A percentile compares a stretch with the other conserved stretches of the same genome.
These are phyloP conservation scores for Entoloma clypeatum DNA, from an alignment of 1,284 basidiomycete genomes.

Conservation along the genomic window DNA sequence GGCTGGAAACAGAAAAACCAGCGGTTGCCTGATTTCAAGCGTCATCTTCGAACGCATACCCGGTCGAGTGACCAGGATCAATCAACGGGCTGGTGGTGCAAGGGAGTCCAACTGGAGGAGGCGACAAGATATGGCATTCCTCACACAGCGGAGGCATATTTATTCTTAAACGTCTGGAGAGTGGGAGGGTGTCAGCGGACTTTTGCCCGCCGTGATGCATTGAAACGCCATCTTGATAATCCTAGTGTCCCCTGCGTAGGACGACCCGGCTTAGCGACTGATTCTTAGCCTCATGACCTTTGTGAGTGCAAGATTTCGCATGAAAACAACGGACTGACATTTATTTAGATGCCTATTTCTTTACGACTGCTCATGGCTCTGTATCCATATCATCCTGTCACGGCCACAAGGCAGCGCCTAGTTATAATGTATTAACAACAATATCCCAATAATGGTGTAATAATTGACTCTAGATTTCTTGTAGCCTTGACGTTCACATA, in stretches of 20 bases:
- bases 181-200: conserved; percentile 48
- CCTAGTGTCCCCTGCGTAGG: conserved; percentile 38
- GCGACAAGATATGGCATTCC: conserved; percentile 26
- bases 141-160: conserved; percentile 26
- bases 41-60: conserved; percentile 50
- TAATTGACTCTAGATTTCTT: too few relatives aligned
- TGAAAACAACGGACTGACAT: conserved; percentile 8
- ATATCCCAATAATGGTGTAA: too few relatives aligned
- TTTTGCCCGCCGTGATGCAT: conserved; percentile 54
- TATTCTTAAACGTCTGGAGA: conserved; percentile 32
- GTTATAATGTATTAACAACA: too few relatives aligned
- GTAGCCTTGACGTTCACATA: too few relatives aligned
- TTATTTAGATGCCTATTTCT: too few relatives aligned
- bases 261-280: conserved; percentile 13
- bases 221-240: conserved; percentile 52
- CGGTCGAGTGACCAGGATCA: conserved; percentile 27
- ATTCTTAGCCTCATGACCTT: conserved; percentile 14
- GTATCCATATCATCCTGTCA: too few relatives aligned
- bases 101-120: conserved; percentile 39
- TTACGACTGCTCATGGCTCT: too few relatives aligned
- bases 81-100: conserved; percentile 33
- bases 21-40: conserved; percentile 49
- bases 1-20: conserved; percentile 34
- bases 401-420: too few relatives aligned
- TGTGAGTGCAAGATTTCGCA: conserved; percentile 4